Evolutionary conservation across 139 green algal species (phyloP), one percentile per base, ranked within the genome.

Genomic region (Micractinium conductrix): DNA sequence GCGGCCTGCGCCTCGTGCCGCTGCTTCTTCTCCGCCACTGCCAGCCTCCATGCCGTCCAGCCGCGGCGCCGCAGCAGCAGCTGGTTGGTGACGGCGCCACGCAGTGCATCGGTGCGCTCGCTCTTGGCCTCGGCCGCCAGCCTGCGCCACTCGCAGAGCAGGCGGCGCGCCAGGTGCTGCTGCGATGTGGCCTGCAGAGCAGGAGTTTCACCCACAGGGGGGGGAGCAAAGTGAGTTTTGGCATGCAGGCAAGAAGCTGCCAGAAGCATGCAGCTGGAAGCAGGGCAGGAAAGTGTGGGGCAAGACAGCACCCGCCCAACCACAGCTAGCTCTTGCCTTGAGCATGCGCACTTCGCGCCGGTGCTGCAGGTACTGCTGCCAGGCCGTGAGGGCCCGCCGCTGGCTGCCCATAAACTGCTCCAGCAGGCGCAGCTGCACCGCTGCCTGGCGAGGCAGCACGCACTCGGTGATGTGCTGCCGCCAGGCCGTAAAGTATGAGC

Each of bases 361-460:
- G 19, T 40, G 48, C 35, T 21, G 6, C 35, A 78, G 5, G 26
- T 84, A 78, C 1, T 78, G 22, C 79, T 69, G 65, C 79, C 79
- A 84, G 35, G 65, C 79, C 6, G 43, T 24, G 22, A 71, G 45
- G 14, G 65, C 65, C 1, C 50, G 79, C 79, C 65, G 79, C 67
- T 78, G 65, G 67, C 37, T 69, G 65, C 65, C 67, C 79, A 84
- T 84, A 8, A 44, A 53, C 24, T 60, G 45, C 78, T 83, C 30
- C n/a, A 74, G 43, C 30, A 74, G 22, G 28, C 40, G 60, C 62
- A 74, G n/a, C 62, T 74, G 60, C 78, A 74, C 62, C 2, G 60
- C 53, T 30, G 60, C 62, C n/a, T 67, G n/a, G 37, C 78, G 30
- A 4, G 78, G 78, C 62, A 74, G 62, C 60, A 83, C 78, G 0